Conservation (phyloP, 768 basidiomycete species). For the Panus rudis region DNA sequence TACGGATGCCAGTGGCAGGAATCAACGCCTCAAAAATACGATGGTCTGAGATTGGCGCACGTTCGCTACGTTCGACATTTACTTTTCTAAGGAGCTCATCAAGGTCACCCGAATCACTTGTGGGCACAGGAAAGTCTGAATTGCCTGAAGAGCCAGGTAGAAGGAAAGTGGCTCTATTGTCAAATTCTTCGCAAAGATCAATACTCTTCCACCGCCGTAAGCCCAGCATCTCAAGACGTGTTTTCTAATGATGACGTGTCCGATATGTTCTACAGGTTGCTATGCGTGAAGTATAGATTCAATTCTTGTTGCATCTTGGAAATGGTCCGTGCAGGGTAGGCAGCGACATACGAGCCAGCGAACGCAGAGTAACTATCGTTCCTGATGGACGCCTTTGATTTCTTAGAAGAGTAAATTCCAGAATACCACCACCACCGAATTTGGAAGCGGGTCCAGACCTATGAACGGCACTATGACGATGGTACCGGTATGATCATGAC, state of each 20-base stretch:
- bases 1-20: constrained; percentile 84
- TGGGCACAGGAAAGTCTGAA: constrained; percentile 65
- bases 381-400: no score
- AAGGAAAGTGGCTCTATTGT: constrained; percentile 57
- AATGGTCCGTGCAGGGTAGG: constrained; percentile 80
- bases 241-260: not conserved
- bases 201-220: constrained; percentile 76
- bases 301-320: constrained; percentile 51
- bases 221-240: constrained; percentile 18
- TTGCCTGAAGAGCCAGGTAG: constrained; percentile 57
- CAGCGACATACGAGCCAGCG: constrained; percentile 63
- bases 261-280: constrained; percentile 49
- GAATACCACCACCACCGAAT: no score
- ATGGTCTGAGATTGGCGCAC: not conserved
- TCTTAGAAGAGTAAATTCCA: no score
- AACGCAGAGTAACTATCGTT: constrained; percentile 87
- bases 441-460: no score
- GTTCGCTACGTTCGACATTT: not conserved
- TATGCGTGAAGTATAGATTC: constrained; percentile 47
- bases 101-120: constrained; percentile 74
- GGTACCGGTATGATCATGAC: no score
- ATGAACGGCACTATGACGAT: no score
- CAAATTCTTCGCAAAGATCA: constrained; percentile 76
- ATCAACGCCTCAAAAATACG: constrained; percentile 89
- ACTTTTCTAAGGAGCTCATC: constrained; percentile 61